phyloP scores from a whole-genome alignment of 2,329 filamentous ascomycete species.

The Aphanoascus verrucosus region DNA sequence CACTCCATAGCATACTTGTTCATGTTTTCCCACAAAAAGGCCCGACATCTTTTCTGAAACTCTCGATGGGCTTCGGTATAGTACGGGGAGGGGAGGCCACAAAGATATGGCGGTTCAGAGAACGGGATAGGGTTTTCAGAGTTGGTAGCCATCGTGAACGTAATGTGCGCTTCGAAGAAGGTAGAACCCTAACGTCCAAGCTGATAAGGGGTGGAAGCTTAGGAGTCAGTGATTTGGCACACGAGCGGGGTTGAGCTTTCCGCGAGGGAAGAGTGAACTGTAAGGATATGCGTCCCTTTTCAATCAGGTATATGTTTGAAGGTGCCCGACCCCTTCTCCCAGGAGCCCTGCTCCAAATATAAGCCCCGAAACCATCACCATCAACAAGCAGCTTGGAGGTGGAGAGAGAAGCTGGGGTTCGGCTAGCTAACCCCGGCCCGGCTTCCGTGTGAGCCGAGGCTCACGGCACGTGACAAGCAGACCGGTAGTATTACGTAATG shows the following conservation, averaged over 20 bases:
- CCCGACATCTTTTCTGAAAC: constrained; percentile 59
- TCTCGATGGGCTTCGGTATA: constrained; percentile 54
- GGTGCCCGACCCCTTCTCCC: no score
- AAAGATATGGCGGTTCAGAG: constrained; percentile 61
- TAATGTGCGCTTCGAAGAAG: neutral
- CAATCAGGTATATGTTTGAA: no score
- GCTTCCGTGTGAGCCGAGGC: neutral
- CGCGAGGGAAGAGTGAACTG: no score
- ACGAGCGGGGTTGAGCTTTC: no score
- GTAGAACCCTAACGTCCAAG: no score
- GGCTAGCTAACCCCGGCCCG: neutral
- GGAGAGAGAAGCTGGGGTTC: neutral
- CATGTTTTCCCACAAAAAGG: constrained; percentile 55
- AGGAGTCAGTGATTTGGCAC: no score
- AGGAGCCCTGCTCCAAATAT: no score
- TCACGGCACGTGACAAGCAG: neutral
- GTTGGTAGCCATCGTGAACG: constrained; percentile 21
- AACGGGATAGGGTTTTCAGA: constrained; percentile 47
- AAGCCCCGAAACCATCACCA: no score
- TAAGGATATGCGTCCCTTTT: no score
- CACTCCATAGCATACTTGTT: constrained; percentile 55
- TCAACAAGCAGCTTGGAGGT: neutral
- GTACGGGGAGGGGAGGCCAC: constrained; percentile 60
- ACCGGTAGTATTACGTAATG: neutral
- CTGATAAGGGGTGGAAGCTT: no score